Evolutionary conservation across 2,329 filamentous ascomycete genomes (phyloP), one percentile per base, ranked within the genome.

Genomic region (Plectosphaerella cucumerina): DNA sequence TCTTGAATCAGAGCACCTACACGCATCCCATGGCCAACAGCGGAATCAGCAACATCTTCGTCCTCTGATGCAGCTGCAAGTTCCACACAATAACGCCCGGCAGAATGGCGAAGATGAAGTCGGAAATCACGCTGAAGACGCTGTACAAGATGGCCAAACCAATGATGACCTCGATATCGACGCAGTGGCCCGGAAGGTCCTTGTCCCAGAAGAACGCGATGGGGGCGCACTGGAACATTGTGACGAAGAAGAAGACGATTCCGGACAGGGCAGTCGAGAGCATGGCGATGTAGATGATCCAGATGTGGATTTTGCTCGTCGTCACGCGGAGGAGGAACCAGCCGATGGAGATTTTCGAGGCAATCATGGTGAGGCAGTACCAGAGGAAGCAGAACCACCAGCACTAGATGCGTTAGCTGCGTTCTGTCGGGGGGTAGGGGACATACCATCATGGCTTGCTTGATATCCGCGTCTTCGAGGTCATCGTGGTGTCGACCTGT

Each of bases 21-120:
- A 76, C 59, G 57, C 81, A 81, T 23, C 80, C 84, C 67, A 85
- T 74, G 8, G 72, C 72, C 45, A 86, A 65, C 42, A 85, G 71
- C 5, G 70, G 69, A 10, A 75, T 74, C 18, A 84, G 66, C 2
- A 78, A 71, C 8, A 73, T 34, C 59, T 84, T 85, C 3, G 73
- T 76, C 50, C 68, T 71, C 9, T 54, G 57, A 42, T 74, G 74
- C 73, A 85, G 82, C 50, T 82, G 74, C 20, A 84, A 60, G 33
- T 74, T 71, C 68, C 72, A 77, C 1, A 85, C 70, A 3, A 86
- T 66, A 51, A 77, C 76, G 6, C 78, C 70, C 0, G 78, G 79
- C 4, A 82, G 60, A 11, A 81, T 60, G 6, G 76, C 77, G 48
- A 80, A 70, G 0, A 71, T 73, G 47, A 80, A 72, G 59, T 82